Evolutionary conservation across 495 filamentous ascomycete species (phyloP).

Genomic region (Penicillium ochrochloron): DNA sequence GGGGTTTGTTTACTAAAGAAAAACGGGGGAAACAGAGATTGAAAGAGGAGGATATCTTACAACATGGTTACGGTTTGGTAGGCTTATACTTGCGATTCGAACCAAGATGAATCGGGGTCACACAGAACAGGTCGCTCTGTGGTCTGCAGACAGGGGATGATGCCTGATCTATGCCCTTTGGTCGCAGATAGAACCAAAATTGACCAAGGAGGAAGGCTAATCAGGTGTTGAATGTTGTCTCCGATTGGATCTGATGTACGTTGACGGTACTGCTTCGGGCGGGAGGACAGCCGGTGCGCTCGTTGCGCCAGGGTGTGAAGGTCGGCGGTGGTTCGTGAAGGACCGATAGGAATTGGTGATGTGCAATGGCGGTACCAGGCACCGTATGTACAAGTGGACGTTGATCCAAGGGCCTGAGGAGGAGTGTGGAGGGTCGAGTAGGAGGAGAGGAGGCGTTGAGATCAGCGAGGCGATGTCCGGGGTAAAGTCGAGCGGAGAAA

Average conservation of each 20-base stretch:
- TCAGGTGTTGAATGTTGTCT: background rate
- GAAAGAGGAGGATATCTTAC: conserved; percentile 33
- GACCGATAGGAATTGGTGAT: background rate
- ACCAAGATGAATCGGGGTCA: conserved; percentile 19
- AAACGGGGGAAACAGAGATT: conserved; percentile 4
- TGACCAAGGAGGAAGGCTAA: background rate
- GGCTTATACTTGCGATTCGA: conserved; percentile 20
- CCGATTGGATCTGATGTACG: background rate
- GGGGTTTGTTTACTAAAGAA: background rate
- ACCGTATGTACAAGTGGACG: conserved; percentile 2
- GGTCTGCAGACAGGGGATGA: background rate
- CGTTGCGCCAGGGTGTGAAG: background rate
- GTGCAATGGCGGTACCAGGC: background rate
- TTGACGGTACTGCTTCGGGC: background rate
- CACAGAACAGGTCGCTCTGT: conserved; percentile 8
- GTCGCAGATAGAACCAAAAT: background rate
- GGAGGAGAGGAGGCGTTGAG: conserved; percentile 9
- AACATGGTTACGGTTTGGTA: conserved; percentile 35
- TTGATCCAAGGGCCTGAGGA: background rate
- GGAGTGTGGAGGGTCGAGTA: background rate
- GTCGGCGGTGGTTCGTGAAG: background rate
- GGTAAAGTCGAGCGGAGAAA: conserved; percentile 37
- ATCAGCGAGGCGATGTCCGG: conserved; percentile 33
- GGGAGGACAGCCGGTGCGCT: background rate
- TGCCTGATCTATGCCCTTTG: background rate